A percentile compares a stretch with the other conserved stretches of the same genome.
These are phyloP conservation scores for Gossypium turneri DNA, from an alignment of 345 rosid species.

Conservation along the genomic window DNA sequence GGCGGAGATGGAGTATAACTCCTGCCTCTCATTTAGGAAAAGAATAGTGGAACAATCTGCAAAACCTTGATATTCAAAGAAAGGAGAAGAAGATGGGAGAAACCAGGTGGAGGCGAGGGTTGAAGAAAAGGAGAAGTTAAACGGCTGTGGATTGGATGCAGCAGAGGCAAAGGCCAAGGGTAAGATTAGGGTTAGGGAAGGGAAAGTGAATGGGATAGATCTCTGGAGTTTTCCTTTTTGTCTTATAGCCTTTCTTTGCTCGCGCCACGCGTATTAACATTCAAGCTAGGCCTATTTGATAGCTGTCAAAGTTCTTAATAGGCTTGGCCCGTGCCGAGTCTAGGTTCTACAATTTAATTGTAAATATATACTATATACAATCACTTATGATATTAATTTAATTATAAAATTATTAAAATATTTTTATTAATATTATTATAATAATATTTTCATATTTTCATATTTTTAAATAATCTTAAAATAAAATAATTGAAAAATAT, in stretches of 20 bases:
- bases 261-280: not conserved
- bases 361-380: too few species aligned
- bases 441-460: too few species aligned
- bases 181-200: not conserved
- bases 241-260: not conserved
- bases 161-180: not conserved
- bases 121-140: not conserved
- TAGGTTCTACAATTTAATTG: too few species aligned
- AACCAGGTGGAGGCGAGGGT: not conserved
- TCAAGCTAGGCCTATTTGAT: not conserved
- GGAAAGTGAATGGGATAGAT: not conserved
- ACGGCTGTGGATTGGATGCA: not conserved
- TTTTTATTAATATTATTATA: too few species aligned
- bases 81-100: not conserved
- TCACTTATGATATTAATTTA: too few species aligned
- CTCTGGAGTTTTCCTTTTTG: not conserved
- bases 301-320: not conserved
- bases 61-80: not conserved
- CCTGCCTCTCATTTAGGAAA: conserved; percentile 74
- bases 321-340: not conserved
- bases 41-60: not conserved
- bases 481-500: too few species aligned
- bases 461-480: too few species aligned
- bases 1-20: conserved; percentile 85
- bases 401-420: too few species aligned